phyloP scores from a whole-genome alignment of 345 rosid species.

The Nephelium lappaceum region DNA sequence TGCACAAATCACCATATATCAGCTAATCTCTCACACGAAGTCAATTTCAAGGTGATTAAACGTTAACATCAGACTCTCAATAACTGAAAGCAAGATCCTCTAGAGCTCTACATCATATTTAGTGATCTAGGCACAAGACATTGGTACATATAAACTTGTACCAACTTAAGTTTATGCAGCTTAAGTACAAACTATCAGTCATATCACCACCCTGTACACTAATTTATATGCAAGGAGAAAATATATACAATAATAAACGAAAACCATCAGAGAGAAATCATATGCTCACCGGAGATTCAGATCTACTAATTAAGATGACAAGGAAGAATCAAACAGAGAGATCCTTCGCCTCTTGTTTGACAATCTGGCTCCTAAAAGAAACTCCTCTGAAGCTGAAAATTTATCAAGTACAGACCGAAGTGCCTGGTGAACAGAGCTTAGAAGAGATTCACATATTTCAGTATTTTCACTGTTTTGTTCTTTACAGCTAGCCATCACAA shows the following conservation, averaged over 20 bases:
- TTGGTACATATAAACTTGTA: neutral
- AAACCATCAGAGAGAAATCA: conserved; percentile 1
- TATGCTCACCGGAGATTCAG: conserved; percentile 30
- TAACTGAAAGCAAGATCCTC: neutral
- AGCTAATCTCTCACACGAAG: neutral
- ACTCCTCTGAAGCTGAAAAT: conserved; percentile 37
- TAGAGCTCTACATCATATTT: neutral
- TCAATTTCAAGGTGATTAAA: neutral
- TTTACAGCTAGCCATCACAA: conserved; percentile 31
- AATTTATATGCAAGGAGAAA: conserved; percentile 13
- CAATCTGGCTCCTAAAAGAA: conserved; percentile 30
- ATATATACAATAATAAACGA: neutral
- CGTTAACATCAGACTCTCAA: neutral
- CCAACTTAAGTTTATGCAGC: conserved; percentile 10
- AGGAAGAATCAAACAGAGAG: conserved; percentile 36
- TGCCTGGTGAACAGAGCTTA: conserved; percentile 38
- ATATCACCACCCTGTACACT: conserved; percentile 2
- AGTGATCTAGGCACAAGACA: conserved; percentile 5
- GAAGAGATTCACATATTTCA: conserved; percentile 21
- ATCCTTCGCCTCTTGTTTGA: conserved; percentile 42
- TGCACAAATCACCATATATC: neutral
- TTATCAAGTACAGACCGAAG: conserved; percentile 41
- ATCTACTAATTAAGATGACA: conserved; percentile 27
- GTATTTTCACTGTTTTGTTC: conserved; percentile 21
- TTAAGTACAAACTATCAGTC: conserved; percentile 13